Percentiles rank a stretch among this genome's conserved stretches.
Conservation (phyloP, 768 basidiomycete genomes). For the Lanmaoa pseudosensibilis region DNA sequence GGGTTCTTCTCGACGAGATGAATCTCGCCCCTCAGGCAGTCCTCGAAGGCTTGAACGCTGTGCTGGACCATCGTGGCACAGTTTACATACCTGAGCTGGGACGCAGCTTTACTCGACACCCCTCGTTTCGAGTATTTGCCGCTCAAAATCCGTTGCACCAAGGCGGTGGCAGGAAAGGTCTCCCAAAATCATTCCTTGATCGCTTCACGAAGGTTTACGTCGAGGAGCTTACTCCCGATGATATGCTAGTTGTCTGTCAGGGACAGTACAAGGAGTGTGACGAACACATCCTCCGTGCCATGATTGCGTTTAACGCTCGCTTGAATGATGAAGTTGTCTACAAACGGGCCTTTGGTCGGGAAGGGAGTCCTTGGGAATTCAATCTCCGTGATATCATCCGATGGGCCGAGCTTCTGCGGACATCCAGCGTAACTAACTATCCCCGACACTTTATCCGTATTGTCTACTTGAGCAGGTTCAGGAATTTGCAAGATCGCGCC, state of each 20-base stretch:
- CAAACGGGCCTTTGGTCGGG: constrained; percentile 65
- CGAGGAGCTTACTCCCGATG: constrained; percentile 75
- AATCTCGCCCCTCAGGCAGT: constrained; percentile 96
- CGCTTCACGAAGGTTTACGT: constrained; percentile 98
- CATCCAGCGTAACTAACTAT: constrained; percentile 36
- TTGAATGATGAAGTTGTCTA: constrained; percentile 68
- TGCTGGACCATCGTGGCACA: constrained; percentile 91
- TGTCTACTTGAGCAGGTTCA: constrained; percentile 86
- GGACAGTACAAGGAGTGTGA: constrained; percentile 68
- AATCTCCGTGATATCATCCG: constrained; percentile 93
- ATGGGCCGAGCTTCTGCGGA: constrained; percentile 66
- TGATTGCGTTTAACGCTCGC: constrained; percentile 80
- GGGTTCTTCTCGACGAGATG: constrained; percentile 99
- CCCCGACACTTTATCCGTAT: constrained; percentile 66
- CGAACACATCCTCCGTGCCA: constrained; percentile 52
- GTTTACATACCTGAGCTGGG: constrained; percentile 96
- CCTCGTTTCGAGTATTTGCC: constrained; percentile 95
- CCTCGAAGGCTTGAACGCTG: constrained; percentile 94
- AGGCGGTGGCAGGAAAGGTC: constrained; percentile 95
- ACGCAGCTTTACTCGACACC: constrained; percentile 83
- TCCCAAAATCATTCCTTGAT: constrained; percentile 96
- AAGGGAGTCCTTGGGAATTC: constrained; percentile 96
- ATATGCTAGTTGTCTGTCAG: constrained; percentile 76
- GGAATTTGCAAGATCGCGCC: constrained; percentile 64
- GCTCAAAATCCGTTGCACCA: constrained; percentile 96